A percentile compares a stretch with the other conserved stretches of the same genome.
phyloP scores from a whole-genome alignment of 2,329 filamentous ascomycete species.

The Xylaria sp. region DNA sequence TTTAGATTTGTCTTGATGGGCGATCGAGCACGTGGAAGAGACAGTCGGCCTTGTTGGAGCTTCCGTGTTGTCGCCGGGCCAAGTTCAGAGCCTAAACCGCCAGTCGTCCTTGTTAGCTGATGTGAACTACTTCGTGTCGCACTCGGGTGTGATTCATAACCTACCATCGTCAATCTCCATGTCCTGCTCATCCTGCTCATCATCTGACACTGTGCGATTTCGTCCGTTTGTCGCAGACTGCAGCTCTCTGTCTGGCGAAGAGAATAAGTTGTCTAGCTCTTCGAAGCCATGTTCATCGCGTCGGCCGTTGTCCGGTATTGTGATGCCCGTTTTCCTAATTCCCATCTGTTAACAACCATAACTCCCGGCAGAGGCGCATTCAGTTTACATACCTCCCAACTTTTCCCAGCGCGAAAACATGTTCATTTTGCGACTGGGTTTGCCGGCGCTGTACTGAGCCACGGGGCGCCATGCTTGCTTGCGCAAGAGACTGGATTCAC shows the following conservation, averaged over 20 bases:
- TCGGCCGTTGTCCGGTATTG: constrained; percentile 78
- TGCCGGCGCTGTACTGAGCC: constrained; percentile 52
- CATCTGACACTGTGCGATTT: constrained; percentile 39
- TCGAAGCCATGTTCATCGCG: constrained; percentile 95
- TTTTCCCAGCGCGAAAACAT: constrained; percentile 62
- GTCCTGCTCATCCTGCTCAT: constrained; percentile 55
- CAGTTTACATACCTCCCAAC: constrained; percentile 57
- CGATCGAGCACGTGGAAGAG: constrained; percentile 64
- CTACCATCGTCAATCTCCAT: constrained; percentile 66
- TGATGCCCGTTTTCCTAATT: constrained; percentile 87
- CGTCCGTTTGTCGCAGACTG: constrained; percentile 36
- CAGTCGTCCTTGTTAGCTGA: constrained; percentile 24
- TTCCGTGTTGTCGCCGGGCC: constrained; percentile 65
- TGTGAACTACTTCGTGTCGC: not conserved
- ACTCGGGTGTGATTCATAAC: constrained; percentile 38
- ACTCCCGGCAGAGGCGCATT: not conserved
- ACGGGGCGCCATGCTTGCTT: constrained; percentile 54
- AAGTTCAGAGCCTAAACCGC: constrained; percentile 60
- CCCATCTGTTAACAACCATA: constrained; percentile 3
- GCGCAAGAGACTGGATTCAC: not conserved
- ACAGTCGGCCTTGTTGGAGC: constrained; percentile 61
- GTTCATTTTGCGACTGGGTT: constrained; percentile 56
- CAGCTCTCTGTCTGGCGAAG: constrained; percentile 75
- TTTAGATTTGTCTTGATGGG: constrained; percentile 72
- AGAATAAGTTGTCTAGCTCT: constrained; percentile 87